Conservation (phyloP, 148 eudicot species). For the Salicornia ramosissima region DNA sequence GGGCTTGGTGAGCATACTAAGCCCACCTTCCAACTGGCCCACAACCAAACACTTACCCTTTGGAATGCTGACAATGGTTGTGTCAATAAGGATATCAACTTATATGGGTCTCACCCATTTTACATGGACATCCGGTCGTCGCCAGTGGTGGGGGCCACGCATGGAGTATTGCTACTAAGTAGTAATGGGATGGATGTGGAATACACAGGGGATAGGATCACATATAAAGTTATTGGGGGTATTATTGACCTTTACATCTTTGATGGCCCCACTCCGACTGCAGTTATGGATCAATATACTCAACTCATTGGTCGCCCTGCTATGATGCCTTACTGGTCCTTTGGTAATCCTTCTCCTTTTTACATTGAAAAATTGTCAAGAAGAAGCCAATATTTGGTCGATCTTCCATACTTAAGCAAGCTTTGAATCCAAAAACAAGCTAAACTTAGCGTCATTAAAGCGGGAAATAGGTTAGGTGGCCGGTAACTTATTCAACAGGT, state of each 20-base stretch:
- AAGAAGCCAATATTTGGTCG: too few species aligned
- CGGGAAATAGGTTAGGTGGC: too few species aligned
- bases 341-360: constrained; percentile 71
- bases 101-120: constrained; percentile 84
- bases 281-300: constrained; percentile 72
- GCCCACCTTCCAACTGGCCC: constrained; percentile 45
- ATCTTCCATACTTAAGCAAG: too few species aligned
- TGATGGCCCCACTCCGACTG: constrained; percentile 50
- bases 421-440: too few species aligned
- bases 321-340: constrained; percentile 92
- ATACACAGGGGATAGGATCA: constrained; percentile 61
- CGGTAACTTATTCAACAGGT: too few species aligned
- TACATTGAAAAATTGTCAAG: too few species aligned
- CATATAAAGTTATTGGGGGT: constrained; percentile 82
- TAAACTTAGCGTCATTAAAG: too few species aligned
- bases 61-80: constrained; percentile 65
- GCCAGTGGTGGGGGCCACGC: constrained; percentile 44
- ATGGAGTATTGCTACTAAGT: constrained; percentile 70
- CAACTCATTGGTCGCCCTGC: constrained; percentile 74
- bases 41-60: constrained; percentile 61
- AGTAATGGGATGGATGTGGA: constrained; percentile 89
- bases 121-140: constrained; percentile 67
- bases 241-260: constrained; percentile 67
- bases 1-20: constrained; percentile 91
- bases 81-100: constrained; percentile 38